A percentile compares a stretch with the other conserved stretches of the same genome.
phyloP scores from a whole-genome alignment of 345 rosid genomes.

The Theobroma cacao region DNA sequence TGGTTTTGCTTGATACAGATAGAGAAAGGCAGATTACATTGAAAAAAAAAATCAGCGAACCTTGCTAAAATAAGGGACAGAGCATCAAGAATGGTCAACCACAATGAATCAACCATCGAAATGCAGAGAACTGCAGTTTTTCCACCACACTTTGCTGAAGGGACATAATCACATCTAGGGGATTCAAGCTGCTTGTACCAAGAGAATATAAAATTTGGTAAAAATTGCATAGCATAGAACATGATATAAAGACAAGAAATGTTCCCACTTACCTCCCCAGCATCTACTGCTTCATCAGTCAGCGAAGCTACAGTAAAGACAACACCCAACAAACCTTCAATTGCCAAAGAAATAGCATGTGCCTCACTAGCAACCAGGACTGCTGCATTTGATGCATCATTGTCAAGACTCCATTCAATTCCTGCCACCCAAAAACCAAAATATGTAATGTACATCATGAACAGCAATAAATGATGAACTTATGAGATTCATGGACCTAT shows the following conservation, averaged over 20 bases:
- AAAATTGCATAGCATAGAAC: constrained; percentile 1
- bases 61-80: constrained; percentile 88
- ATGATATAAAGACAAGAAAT: background rate
- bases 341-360: constrained; percentile 91
- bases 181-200: constrained; percentile 72
- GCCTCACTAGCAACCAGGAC: constrained; percentile 99
- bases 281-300: constrained; percentile 93
- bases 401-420: constrained; percentile 96
- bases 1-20: background rate
- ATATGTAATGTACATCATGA: constrained; percentile 14
- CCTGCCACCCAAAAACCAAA: constrained; percentile 44
- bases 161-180: constrained; percentile 74
- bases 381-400: constrained; percentile 94
- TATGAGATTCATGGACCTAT: background rate
- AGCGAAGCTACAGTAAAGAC: constrained; percentile 91
- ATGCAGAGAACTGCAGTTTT: constrained; percentile 74
- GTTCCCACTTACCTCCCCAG: constrained; percentile 69
- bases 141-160: constrained; percentile 54
- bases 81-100: constrained; percentile 98
- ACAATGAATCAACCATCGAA: constrained; percentile 91
- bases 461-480: background rate
- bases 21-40: background rate
- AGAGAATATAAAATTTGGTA: constrained; percentile 18
- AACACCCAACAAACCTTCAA: constrained; percentile 92
- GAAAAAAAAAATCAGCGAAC: constrained; percentile 38